A percentile compares a stretch with the other conserved stretches of the same genome.
phyloP scores from a whole-genome alignment of 1,284 basidiomycete genomes.

The Ustilago trichophora region DNA sequence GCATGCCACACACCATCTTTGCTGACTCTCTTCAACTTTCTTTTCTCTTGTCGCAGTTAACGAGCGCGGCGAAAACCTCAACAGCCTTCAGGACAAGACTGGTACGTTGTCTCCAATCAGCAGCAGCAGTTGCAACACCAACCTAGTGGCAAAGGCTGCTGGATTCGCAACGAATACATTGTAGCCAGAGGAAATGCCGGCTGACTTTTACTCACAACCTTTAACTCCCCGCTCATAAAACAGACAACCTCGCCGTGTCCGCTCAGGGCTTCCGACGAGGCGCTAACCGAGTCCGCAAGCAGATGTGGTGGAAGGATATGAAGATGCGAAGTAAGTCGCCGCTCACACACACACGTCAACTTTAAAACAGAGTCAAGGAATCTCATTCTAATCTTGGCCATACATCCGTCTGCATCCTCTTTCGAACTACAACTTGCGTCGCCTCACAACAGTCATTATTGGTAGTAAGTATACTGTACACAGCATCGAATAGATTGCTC shows the following conservation, averaged over 20 bases:
- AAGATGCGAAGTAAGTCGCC: constrained; percentile 51
- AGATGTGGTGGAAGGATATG: constrained; percentile 72
- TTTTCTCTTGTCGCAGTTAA: constrained; percentile 73
- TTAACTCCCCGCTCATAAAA: background rate
- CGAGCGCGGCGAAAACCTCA: constrained; percentile 91
- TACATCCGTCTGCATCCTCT: too few species aligned
- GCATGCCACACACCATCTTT: background rate
- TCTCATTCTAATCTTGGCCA: background rate
- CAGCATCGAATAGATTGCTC: too few species aligned
- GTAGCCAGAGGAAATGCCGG: background rate
- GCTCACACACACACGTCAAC: too few species aligned
- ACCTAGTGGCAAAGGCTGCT: too few species aligned
- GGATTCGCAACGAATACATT: too few species aligned
- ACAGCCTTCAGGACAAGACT: constrained; percentile 96
- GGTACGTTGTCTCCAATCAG: too few species aligned
- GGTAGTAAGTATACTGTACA: constrained; percentile 24
- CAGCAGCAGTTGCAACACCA: background rate
- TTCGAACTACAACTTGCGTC: too few species aligned
- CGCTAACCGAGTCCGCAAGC: constrained; percentile 96
- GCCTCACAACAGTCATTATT: constrained; percentile 35
- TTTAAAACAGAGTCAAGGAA: too few species aligned
- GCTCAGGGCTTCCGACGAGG: constrained; percentile 97
- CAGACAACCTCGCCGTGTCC: constrained; percentile 96
- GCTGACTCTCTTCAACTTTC: constrained; percentile 1
- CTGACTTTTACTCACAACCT: background rate